phyloP scores from a whole-genome alignment of 1,284 basidiomycete species.

The Fistulinella staudtii region DNA sequence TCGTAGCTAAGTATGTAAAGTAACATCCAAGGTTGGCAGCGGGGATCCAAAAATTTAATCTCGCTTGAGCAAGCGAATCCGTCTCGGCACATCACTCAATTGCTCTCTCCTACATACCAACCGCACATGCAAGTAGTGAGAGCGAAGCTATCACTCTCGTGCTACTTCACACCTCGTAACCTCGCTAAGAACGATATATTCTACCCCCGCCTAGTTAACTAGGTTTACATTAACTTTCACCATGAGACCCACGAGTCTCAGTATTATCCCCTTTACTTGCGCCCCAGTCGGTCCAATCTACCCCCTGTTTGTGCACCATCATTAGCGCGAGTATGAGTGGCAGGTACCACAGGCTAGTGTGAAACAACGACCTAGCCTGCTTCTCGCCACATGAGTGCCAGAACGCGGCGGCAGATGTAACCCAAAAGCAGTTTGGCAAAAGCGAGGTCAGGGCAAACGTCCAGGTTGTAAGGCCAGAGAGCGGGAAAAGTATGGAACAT shows the following conservation, averaged over 20 bases:
- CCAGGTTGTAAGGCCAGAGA: slow-evolving; percentile 87
- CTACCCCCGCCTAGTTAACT: too few species aligned
- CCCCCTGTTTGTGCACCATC: slow-evolving; percentile 89
- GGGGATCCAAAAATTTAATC: too few species aligned
- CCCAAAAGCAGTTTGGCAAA: slow-evolving; percentile 73
- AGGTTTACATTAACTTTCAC: not conserved
- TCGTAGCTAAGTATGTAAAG: too few species aligned
- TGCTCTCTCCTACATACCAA: too few species aligned
- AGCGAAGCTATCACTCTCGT: too few species aligned
- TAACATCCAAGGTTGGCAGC: too few species aligned
- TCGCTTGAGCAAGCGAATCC: too few species aligned
- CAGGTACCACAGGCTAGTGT: slow-evolving; percentile 87
- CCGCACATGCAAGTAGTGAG: too few species aligned
- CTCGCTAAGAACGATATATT: too few species aligned
- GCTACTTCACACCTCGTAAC: too few species aligned
- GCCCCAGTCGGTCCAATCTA: slow-evolving; percentile 63
- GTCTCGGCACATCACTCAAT: too few species aligned
- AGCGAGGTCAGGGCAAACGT: slow-evolving; percentile 78
- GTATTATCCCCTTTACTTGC: slow-evolving; percentile 18
- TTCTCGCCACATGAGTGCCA: slow-evolving; percentile 76
- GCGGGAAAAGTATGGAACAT: slow-evolving; percentile 77
- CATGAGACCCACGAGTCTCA: not conserved
- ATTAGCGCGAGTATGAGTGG: slow-evolving; percentile 89
- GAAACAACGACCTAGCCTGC: slow-evolving; percentile 76
- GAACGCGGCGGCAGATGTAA: slow-evolving; percentile 71